phyloP scores from a whole-genome alignment of 768 basidiomycete genomes.

The Mycena crocata region DNA sequence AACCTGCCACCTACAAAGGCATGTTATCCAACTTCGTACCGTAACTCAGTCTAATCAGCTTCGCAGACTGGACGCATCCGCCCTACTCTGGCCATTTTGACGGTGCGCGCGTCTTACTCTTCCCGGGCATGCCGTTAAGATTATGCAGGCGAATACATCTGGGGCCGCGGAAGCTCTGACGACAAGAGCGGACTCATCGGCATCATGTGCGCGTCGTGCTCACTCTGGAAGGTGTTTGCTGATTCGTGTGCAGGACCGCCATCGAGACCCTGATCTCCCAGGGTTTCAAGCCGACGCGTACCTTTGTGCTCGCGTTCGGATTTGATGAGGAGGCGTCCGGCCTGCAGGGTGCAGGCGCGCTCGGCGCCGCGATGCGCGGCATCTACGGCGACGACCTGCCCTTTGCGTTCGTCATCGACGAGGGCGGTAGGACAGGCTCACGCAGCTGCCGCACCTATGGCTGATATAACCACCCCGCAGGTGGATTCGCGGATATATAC shows the following conservation, averaged over 20 bases:
- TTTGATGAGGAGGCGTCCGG: constrained; percentile 84
- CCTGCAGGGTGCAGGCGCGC: constrained; percentile 63
- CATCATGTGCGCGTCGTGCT: constrained; percentile 57
- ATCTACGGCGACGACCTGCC: constrained; percentile 74
- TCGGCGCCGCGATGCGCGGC: constrained; percentile 61
- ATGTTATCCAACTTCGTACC: neutral
- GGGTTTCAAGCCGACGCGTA: constrained; percentile 73
- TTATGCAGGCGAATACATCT: constrained; percentile 60
- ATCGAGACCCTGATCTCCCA: constrained; percentile 74
- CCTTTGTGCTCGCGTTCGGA: constrained; percentile 72
- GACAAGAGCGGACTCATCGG: constrained; percentile 82
- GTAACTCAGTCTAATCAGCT: neutral
- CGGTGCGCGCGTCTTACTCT: constrained; percentile 43
- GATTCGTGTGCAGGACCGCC: constrained; percentile 51
- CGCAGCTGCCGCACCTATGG: no score
- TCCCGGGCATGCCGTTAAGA: neutral
- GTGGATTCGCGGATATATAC: constrained; percentile 60
- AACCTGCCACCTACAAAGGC: constrained; percentile 55
- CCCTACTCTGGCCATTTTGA: constrained; percentile 71
- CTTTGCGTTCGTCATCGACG: constrained; percentile 87
- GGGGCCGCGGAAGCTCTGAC: constrained; percentile 82
- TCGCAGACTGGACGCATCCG: constrained; percentile 61
- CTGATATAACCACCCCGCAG: constrained; percentile 38
- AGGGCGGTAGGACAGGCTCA: constrained; percentile 87
- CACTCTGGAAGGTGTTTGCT: neutral